Evolutionary conservation across 176 grass and related monocot genomes (phyloP), one percentile per base, ranked within the genome.

Genomic region (Cenchrus fungigraminus): DNA sequence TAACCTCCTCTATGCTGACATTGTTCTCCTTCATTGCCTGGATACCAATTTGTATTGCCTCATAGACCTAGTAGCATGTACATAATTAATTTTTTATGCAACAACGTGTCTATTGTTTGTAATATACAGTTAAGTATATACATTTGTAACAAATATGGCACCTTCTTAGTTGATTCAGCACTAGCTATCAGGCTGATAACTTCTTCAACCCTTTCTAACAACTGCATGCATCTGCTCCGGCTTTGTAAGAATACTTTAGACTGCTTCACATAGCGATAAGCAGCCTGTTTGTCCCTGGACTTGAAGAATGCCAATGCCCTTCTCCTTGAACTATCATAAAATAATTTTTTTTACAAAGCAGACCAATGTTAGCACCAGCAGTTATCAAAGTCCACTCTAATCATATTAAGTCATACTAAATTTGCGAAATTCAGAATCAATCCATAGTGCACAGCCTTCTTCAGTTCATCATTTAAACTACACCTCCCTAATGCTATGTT

Each of bases 91-190:
- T 28, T 5, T 54, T 9, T 74, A 77, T 22, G 43, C 19, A 52
- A 77, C 25, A 64, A 74, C 12, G 65, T 65, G 20, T 6, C 4
- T 54, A 76, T n/a, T 46, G 10, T 67, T 80, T 44, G 42, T 76
- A 28, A 47, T 54, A 77, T 79, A 51, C 9, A 51, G 62, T 76
- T 59, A 51, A 56, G 28, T 65, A 63, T 76, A 65, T 71, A 56
- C 28, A 65, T 65, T 65, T 72, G 37, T 77, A 49, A 67, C 50
- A 46, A 71, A 15, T 15, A 50, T 84, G 9, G n/a, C 37, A 95
- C 96, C 89, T 95, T 93, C 75, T 94, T 92, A 45, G 88, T 87
- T 32, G 91, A 94, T 81, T 99, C 97, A 77, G 88, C 93, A 92
- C 65, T 83, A 73, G 86, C 83, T 88, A 94, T 88, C 29, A 94